phyloP scores from a whole-genome alignment of 257 asterid species.

The Salvia hispanica region DNA sequence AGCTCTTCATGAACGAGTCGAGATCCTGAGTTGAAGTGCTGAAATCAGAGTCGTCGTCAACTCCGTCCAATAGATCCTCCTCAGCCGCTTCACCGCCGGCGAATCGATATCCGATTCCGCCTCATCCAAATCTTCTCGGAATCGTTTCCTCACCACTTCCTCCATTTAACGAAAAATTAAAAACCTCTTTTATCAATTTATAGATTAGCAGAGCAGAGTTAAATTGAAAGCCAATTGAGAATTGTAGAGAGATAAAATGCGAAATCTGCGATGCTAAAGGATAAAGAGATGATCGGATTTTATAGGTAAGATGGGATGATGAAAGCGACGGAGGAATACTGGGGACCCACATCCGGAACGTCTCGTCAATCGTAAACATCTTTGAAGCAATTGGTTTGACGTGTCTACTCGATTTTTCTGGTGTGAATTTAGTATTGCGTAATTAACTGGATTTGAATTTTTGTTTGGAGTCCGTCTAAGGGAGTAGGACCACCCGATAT shows the following conservation, averaged over 20 bases:
- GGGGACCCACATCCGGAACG: conserved; percentile 41
- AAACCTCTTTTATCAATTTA: too few species aligned
- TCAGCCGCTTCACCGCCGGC: conserved; percentile 63
- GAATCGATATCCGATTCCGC: conserved; percentile 35
- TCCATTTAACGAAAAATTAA: conserved; percentile 24
- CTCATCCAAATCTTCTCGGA: conserved; percentile 29
- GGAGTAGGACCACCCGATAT: conserved; percentile 42
- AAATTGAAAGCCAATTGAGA: not conserved
- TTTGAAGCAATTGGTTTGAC: conserved; percentile 28
- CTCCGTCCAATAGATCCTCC: conserved; percentile 50
- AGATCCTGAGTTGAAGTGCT: conserved; percentile 48
- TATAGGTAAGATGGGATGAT: conserved; percentile 31
- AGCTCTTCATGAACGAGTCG: conserved; percentile 65
- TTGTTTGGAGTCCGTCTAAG: conserved; percentile 44
- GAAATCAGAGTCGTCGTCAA: conserved; percentile 51
- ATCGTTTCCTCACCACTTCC: conserved; percentile 38
- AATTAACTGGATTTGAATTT: conserved; percentile 45
- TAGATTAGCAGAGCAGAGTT: too few species aligned
- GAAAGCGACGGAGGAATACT: conserved; percentile 40
- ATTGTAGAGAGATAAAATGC: conserved; percentile 31
- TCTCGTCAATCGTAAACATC: conserved; percentile 36
- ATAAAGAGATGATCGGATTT: conserved; percentile 19
- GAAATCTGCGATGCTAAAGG: conserved; percentile 14
- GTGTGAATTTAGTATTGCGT: conserved; percentile 38
- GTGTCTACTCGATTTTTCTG: conserved; percentile 39